Evolutionary conservation across 106 monocot genomes (phyloP).

Genomic region (Allium fistulosum): DNA sequence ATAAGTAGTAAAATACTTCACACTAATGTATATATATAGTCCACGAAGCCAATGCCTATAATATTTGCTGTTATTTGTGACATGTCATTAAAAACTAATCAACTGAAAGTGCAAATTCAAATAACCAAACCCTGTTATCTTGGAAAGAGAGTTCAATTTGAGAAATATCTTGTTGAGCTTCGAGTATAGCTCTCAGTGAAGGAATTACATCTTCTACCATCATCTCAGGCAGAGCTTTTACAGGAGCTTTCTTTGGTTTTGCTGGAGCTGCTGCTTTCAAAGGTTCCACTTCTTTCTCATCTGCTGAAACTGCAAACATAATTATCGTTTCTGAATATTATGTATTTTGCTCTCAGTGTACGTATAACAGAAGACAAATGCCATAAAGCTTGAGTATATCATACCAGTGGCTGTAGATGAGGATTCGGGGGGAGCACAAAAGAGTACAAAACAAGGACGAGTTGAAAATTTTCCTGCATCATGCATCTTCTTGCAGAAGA

Average conservation of each 20-base stretch:
- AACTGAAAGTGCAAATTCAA: too few relatives aligned
- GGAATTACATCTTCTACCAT: constrained; percentile 69
- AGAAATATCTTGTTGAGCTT: constrained; percentile 43
- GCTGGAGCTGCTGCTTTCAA: constrained; percentile 11
- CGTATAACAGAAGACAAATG: not conserved
- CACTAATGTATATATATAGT: too few relatives aligned
- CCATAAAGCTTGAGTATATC: not conserved
- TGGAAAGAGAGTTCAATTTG: constrained; percentile 47
- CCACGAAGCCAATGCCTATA: too few relatives aligned
- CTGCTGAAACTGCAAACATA: not conserved
- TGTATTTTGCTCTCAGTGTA: not conserved
- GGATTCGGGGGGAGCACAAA: constrained; percentile 25
- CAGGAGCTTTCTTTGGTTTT: constrained; percentile 44
- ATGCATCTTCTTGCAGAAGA: too few relatives aligned
- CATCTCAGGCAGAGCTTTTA: constrained; percentile 35
- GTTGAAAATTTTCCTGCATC: not conserved
- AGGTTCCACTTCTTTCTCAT: constrained; percentile 5
- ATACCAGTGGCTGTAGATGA: constrained; percentile 27
- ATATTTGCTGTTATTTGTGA: too few relatives aligned
- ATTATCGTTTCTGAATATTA: not conserved
- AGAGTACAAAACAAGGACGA: not conserved
- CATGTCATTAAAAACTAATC: too few relatives aligned
- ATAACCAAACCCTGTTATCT: constrained; percentile 38
- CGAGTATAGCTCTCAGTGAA: constrained; percentile 38
- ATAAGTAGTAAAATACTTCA: too few relatives aligned